Evolutionary conservation across 164 flowering plant genomes (phyloP).

Genomic region (grape (Vitis vinifera)): DNA sequence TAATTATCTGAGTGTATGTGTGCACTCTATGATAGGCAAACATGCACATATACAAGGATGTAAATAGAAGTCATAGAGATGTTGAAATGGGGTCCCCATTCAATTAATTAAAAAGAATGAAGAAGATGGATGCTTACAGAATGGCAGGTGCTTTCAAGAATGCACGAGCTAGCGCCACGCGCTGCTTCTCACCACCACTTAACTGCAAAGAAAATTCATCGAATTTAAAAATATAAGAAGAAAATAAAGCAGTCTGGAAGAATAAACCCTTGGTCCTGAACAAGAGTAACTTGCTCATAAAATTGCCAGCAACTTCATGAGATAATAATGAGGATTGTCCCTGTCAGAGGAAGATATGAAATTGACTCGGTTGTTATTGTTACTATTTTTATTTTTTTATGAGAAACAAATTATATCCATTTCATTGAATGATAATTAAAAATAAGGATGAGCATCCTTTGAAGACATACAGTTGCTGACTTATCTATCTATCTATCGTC

Average conservation of each 20-base stretch:
- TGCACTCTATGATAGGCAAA: no score
- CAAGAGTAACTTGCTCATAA: background rate
- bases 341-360: background rate
- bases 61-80: no score
- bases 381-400: no score
- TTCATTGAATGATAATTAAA: no score
- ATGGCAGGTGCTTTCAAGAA: conserved; percentile 87
- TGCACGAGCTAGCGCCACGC: conserved; percentile 95
- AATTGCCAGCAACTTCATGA: background rate
- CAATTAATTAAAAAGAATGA: background rate
- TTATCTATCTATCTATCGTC: no score
- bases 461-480: no score
- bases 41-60: no score
- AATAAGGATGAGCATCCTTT: no score
- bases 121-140: conserved; percentile 44
- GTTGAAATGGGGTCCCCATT: no score
- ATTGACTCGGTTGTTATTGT: no score
- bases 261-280: background rate
- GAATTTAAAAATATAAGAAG: conserved; percentile 4
- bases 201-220: conserved; percentile 47
- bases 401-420: no score
- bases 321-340: background rate
- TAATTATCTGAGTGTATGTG: no score
- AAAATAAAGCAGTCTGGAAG: background rate
- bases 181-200: conserved; percentile 99